Evolutionary conservation across 2,329 filamentous ascomycete species (phyloP), one percentile per base, ranked within the genome.

Genomic region (Cladosporium oxysporum): DNA sequence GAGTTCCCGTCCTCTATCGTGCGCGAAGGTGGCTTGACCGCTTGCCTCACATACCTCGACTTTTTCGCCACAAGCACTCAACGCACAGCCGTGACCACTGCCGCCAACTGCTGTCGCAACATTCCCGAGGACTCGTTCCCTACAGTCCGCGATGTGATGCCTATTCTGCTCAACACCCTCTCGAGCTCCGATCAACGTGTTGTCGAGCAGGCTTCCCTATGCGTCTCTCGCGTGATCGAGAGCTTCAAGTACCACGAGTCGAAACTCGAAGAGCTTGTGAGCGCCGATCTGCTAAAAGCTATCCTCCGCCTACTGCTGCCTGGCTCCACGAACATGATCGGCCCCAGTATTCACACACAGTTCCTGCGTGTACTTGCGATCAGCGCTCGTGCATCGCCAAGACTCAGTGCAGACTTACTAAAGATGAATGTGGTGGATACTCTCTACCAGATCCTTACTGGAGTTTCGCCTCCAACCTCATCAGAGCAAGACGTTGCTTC

Each of bases 1-100:
- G 95, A 99, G 76, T 99, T 97, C 75, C 95, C 95, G 1, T 89
- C 91, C 4, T 93, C 92, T 65, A 99, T 99, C 72, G 95, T 99
- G 53, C 91, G 93, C 61, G 95, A 98, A 80, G 96, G 95, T 58
- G 95, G 95, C 12, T 83, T 99, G 69, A 96, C 92, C 1, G 95
- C 95, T n/a, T 99, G 95, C 75, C 82, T 99, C 70, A 96, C 92
- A 0, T 98, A 95, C 76, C 86, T 99, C 66, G 95, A 99, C 76
- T 99, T 99, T 80, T 99, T 99, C 74, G 91, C 94, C 18, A 99
- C 95, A 0, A 95, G 94, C 78, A 98, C 95, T 2, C 95, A 99
- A 79, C 88, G 95, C 70, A 97, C 94, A 16, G 95, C 95, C 7
- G 95, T 99, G 8, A 98, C 93, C 3, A 99, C 94, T 14, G 95